Conservation (phyloP, 768 basidiomycete species). For the Termitomyces eurrhizus region DNA sequence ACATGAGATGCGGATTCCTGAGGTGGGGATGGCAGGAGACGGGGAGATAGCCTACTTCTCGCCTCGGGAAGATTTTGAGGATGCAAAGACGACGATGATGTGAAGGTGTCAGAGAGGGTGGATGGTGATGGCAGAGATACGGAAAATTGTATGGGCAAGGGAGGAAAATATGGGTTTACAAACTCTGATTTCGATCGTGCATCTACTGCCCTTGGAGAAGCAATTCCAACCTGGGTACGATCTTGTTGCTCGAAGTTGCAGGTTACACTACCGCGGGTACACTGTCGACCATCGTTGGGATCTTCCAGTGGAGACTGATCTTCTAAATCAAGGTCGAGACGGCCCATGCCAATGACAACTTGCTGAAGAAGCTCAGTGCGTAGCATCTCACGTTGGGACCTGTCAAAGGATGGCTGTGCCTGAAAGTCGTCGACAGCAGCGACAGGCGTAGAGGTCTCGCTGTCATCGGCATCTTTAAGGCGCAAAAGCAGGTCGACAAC, state of each 20-base stretch:
- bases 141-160: slow-evolving; percentile 19
- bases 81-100: slow-evolving; percentile 20
- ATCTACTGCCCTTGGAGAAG: background rate
- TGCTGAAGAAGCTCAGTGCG: slow-evolving; percentile 81
- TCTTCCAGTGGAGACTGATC: slow-evolving; percentile 12
- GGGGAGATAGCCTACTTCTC: background rate
- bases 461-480: slow-evolving; percentile 58
- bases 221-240: background rate
- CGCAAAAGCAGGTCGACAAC: slow-evolving; percentile 76
- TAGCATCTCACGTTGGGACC: slow-evolving; percentile 57
- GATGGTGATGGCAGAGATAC: slow-evolving; percentile 13
- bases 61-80: background rate
- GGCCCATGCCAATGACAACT: slow-evolving; percentile 87
- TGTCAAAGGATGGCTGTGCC: slow-evolving; percentile 42
- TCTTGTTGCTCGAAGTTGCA: background rate
- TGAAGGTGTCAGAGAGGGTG: slow-evolving; percentile 18
- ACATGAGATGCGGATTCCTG: slow-evolving; percentile 5
- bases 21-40: slow-evolving; percentile 7
- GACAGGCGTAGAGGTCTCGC: slow-evolving; percentile 24
- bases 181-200: slow-evolving; percentile 15
- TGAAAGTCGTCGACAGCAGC: slow-evolving; percentile 35
- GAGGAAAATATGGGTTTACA: slow-evolving; percentile 55
- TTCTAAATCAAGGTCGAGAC: slow-evolving; percentile 45
- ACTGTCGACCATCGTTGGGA: background rate
- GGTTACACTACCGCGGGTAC: background rate